These are phyloP conservation scores for Pezicula neosporulosa DNA, from an alignment of 2,329 filamentous ascomycete genomes.

Conservation along the genomic window DNA sequence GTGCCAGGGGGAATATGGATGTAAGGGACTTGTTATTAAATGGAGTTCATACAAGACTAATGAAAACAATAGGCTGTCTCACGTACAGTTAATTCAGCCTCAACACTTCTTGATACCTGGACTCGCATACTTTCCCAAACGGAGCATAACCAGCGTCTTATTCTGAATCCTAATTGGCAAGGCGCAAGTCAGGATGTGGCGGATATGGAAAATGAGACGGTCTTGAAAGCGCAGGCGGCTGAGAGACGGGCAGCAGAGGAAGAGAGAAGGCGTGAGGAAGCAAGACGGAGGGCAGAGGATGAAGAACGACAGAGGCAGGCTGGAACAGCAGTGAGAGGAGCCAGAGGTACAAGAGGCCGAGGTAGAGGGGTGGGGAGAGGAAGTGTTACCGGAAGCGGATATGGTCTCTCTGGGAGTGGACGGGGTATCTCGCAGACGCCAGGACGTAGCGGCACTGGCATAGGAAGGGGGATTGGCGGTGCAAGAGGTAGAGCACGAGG, in stretches of 20 bases:
- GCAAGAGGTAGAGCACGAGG: constrained; percentile 52
- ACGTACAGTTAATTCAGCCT: constrained; percentile 81
- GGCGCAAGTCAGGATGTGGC: constrained; percentile 81
- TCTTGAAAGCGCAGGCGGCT: constrained; percentile 70
- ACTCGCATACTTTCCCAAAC: constrained; percentile 94
- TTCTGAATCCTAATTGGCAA: constrained; percentile 86
- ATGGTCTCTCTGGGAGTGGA: constrained; percentile 19
- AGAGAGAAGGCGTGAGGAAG: constrained; percentile 71
- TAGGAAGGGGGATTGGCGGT: constrained; percentile 43
- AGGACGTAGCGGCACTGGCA: constrained; percentile 37
- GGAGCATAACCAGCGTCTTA: constrained; percentile 91
- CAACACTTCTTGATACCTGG: constrained; percentile 90
- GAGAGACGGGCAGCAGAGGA: constrained; percentile 76
- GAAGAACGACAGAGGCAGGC: constrained; percentile 45
- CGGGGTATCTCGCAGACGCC: constrained; percentile 24
- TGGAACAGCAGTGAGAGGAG: constrained; percentile 31
- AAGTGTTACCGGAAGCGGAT: constrained; percentile 15
- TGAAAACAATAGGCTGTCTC: constrained; percentile 65
- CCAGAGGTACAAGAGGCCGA: constrained; percentile 23
- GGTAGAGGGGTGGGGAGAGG: constrained; percentile 21
- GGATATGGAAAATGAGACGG: constrained; percentile 80
- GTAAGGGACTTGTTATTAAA: constrained; percentile 37
- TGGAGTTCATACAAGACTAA: constrained; percentile 5
- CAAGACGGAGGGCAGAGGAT: constrained; percentile 60
- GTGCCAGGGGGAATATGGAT: constrained; percentile 74